Percentiles rank a stretch among this genome's conserved stretches.
Conservation (phyloP, 768 basidiomycete genomes). For the Lyophyllum shimeji region DNA sequence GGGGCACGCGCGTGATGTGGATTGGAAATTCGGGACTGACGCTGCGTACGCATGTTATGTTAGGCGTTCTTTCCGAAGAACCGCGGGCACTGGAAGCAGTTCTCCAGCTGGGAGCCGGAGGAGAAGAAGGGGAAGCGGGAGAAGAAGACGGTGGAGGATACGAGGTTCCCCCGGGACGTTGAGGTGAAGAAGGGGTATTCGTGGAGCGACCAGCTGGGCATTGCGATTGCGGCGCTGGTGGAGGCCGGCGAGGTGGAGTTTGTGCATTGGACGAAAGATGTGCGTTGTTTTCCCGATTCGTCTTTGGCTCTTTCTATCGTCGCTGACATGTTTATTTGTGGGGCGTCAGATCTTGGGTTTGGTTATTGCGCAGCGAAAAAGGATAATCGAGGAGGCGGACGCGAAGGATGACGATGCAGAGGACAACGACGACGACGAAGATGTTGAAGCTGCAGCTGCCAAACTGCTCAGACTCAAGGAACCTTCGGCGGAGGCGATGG, state of each 20-base stretch:
- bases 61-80: constrained; percentile 94
- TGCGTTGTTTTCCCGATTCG: constrained; percentile 37
- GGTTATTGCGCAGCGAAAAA: constrained; percentile 58
- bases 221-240: constrained; percentile 73
- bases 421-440: constrained; percentile 33
- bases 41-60: too few species aligned
- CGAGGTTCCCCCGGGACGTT: constrained; percentile 61
- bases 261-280: constrained; percentile 81
- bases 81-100: constrained; percentile 82
- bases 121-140: constrained; percentile 36
- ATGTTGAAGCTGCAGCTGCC: constrained; percentile 15
- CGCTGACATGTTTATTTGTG: neutral
- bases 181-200: constrained; percentile 85
- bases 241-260: constrained; percentile 63
- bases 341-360: constrained; percentile 54
- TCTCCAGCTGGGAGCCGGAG: constrained; percentile 74
- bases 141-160: constrained; percentile 40
- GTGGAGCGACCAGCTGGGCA: constrained; percentile 88
- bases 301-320: neutral
- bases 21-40: neutral
- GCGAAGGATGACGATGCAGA: constrained; percentile 32
- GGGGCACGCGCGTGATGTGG: too few species aligned
- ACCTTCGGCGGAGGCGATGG: constrained; percentile 69
- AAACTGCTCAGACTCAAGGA: constrained; percentile 26
- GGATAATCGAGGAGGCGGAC: constrained; percentile 58